Evolutionary conservation across 2,329 filamentous ascomycete genomes (phyloP).

Genomic region (Epichloe coenophiala): DNA sequence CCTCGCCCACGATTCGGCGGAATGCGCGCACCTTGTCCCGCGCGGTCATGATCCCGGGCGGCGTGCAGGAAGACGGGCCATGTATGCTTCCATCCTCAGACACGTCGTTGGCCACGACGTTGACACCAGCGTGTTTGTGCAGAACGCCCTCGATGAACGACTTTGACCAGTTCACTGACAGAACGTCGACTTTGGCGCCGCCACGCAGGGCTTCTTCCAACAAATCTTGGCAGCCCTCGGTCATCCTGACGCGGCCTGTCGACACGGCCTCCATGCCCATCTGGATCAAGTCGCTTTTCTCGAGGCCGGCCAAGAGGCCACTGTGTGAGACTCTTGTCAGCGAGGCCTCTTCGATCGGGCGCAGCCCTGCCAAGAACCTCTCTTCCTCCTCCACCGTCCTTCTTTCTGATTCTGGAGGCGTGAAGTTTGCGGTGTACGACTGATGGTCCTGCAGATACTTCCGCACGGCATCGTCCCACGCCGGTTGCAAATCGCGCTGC

Average conservation of each 20-base stretch:
- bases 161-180: constrained; percentile 39
- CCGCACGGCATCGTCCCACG: constrained; percentile 32
- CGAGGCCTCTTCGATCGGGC: constrained; percentile 31
- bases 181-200: constrained; percentile 27
- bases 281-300: constrained; percentile 16
- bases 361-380: constrained; percentile 28
- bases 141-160: constrained; percentile 34
- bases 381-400: constrained; percentile 25
- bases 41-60: constrained; percentile 21
- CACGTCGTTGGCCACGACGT: constrained; percentile 32
- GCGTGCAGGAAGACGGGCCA: constrained; percentile 22
- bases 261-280: constrained; percentile 25
- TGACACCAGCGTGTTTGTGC: constrained; percentile 15
- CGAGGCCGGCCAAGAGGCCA: constrained; percentile 31
- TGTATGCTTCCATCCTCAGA: constrained; percentile 24
- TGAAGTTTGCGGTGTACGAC: constrained; percentile 22
- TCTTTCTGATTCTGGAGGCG: constrained; percentile 19
- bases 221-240: constrained; percentile 27
- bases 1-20: constrained; percentile 13
- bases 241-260: constrained; percentile 20
- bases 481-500: constrained; percentile 19
- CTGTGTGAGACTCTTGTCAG: constrained; percentile 28
- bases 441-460: constrained; percentile 30
- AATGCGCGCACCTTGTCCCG: constrained; percentile 33
- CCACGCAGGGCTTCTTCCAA: constrained; percentile 13